Conservation (phyloP, 2,329 filamentous ascomycete genomes). For the Verticillium dahliae region DNA sequence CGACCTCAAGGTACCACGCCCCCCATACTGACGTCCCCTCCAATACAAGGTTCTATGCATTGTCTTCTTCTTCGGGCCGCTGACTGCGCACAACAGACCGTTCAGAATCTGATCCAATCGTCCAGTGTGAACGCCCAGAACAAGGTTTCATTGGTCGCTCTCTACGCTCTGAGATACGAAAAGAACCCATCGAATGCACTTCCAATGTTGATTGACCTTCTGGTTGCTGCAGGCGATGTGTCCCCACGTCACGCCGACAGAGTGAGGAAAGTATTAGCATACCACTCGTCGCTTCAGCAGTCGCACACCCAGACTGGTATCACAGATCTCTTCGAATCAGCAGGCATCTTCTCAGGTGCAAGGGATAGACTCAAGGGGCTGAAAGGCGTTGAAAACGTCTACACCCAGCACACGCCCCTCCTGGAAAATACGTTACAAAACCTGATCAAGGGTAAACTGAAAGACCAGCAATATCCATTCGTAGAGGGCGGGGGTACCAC, state of each 20-base stretch:
- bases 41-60: too few relatives aligned
- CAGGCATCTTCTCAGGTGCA: slow-evolving; percentile 85
- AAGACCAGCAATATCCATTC: slow-evolving; percentile 86
- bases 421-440: slow-evolving; percentile 85
- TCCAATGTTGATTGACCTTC: slow-evolving; percentile 77
- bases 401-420: slow-evolving; percentile 91
- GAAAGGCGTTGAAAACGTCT: slow-evolving; percentile 97
- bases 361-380: slow-evolving; percentile 86
- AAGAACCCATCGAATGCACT: slow-evolving; percentile 80
- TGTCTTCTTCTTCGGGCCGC: not conserved
- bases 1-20: slow-evolving; percentile 69
- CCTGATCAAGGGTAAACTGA: slow-evolving; percentile 83
- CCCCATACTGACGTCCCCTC: not conserved
- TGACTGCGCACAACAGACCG: slow-evolving; percentile 41
- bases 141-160: slow-evolving; percentile 82
- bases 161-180: slow-evolving; percentile 92
- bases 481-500: slow-evolving; percentile 82
- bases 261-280: slow-evolving; percentile 75
- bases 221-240: slow-evolving; percentile 77
- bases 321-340: slow-evolving; percentile 84
- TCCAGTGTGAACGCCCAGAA: slow-evolving; percentile 70
- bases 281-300: slow-evolving; percentile 80
- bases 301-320: slow-evolving; percentile 71
- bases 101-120: slow-evolving; percentile 81
- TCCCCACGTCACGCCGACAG: slow-evolving; percentile 69